These are phyloP conservation scores for Penicillium sp. DNA, from an alignment of 2,329 filamentous ascomycete species.

Conservation along the genomic window DNA sequence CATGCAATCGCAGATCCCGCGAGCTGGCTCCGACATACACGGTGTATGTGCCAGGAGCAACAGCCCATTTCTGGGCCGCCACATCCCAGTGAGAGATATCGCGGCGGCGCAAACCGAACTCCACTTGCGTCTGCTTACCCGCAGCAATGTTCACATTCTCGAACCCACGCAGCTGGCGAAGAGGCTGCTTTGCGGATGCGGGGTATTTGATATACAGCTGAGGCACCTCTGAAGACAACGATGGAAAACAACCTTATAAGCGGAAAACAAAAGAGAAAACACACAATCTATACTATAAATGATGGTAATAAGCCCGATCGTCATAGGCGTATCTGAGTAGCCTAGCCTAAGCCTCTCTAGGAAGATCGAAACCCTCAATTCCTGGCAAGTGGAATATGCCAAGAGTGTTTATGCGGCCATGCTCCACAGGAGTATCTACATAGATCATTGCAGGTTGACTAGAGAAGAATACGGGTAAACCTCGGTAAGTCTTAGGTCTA, in stretches of 20 bases:
- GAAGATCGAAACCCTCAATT: neutral
- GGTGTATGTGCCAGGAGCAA: constrained; percentile 23
- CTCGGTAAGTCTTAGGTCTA: too few species aligned
- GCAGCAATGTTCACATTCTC: constrained; percentile 50
- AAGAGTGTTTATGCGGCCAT: neutral
- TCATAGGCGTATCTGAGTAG: neutral
- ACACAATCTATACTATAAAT: neutral
- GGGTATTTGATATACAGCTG: constrained; percentile 49
- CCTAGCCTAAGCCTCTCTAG: neutral
- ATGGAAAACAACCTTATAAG: too few species aligned
- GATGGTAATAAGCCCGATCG: neutral
- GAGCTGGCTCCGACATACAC: constrained; percentile 28
- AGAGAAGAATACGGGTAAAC: too few species aligned
- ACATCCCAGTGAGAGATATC: constrained; percentile 35
- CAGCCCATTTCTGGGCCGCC: constrained; percentile 34
- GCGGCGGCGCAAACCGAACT: constrained; percentile 10
- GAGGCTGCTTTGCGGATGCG: constrained; percentile 38
- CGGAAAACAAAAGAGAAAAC: neutral
- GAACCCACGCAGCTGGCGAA: constrained; percentile 62
- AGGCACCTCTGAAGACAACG: constrained; percentile 61
- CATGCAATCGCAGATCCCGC: constrained; percentile 20
- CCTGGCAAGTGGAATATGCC: neutral
- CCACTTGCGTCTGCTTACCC: neutral
- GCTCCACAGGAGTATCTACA: neutral
- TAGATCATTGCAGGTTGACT: neutral